Evolutionary conservation across 441 rosid genomes (phyloP).

Genomic region (Pelargonium citronellum): DNA sequence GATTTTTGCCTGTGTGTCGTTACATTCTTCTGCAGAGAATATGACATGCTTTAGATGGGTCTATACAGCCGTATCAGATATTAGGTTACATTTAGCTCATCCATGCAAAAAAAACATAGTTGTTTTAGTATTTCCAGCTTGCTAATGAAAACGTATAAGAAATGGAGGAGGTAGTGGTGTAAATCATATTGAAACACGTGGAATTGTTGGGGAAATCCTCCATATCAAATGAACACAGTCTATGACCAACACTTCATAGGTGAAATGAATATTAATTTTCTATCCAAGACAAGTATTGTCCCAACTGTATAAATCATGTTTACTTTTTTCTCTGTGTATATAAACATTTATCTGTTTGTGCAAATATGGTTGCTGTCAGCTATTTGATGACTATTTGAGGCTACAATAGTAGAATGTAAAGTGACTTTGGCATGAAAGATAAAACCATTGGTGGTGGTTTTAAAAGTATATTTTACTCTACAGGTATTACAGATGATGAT

Average conservation of each 20-base stretch:
- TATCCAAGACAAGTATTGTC: neutral
- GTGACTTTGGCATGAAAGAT: neutral
- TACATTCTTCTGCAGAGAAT: neutral
- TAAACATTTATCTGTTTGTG: neutral
- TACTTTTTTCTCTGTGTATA: neutral
- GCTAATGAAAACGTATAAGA: slow-evolving; percentile 1
- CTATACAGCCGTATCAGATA: neutral
- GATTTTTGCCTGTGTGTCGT: neutral
- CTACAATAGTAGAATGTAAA: neutral
- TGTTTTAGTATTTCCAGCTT: slow-evolving; percentile 1
- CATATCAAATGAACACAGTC: neutral
- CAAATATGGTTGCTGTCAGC: slow-evolving; percentile 1
- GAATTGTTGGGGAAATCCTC: slow-evolving; percentile 2
- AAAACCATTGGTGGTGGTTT: slow-evolving; percentile 3
- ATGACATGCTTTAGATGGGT: slow-evolving; percentile 3
- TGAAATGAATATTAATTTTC: neutral
- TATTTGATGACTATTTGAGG: slow-evolving; percentile 7
- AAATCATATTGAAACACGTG: neutral
- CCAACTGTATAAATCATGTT: neutral
- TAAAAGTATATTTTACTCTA: slow-evolving; percentile 19
- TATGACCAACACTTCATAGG: neutral
- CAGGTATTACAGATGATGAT: slow-evolving; percentile 90
- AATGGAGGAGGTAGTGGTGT: neutral
- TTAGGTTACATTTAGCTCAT: neutral
- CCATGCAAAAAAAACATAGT: neutral